phyloP scores from a whole-genome alignment of 2,329 filamentous ascomycete species.

The Aciculosporium take region DNA sequence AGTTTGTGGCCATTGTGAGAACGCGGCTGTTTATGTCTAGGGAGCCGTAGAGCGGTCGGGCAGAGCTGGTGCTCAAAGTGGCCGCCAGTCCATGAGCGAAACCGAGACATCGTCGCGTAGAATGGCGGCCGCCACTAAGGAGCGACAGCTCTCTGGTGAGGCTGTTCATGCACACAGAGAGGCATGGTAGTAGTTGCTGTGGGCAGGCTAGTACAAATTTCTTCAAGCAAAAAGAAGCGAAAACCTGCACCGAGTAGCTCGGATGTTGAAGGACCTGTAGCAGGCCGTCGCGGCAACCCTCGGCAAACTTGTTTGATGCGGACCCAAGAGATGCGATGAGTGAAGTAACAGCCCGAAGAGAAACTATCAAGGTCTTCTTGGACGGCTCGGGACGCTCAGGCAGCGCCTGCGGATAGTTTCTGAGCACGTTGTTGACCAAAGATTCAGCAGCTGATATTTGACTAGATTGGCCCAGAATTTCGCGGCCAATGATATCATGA shows the following conservation, averaged over 20 bases:
- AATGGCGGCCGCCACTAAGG: slow-evolving; percentile 60
- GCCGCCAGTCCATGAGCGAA: slow-evolving; percentile 87
- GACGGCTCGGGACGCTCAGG: slow-evolving; percentile 79
- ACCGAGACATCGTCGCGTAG: slow-evolving; percentile 70
- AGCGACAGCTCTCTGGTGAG: slow-evolving; percentile 73
- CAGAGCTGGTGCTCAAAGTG: slow-evolving; percentile 75
- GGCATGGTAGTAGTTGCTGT: slow-evolving; percentile 76
- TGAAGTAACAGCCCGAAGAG: slow-evolving; percentile 65
- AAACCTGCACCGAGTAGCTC: slow-evolving; percentile 90
- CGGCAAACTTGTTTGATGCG: slow-evolving; percentile 64
- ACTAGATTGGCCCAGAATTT: slow-evolving; percentile 77
- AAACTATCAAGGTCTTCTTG: slow-evolving; percentile 69
- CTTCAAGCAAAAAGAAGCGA: slow-evolving; percentile 74
- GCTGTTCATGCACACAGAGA: slow-evolving; percentile 95
- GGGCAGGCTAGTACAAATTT: slow-evolving; percentile 82
- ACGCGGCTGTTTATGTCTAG: slow-evolving; percentile 91
- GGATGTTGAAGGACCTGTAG: slow-evolving; percentile 86
- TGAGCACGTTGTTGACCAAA: slow-evolving; percentile 76
- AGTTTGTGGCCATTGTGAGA: slow-evolving; percentile 75
- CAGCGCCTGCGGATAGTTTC: slow-evolving; percentile 83
- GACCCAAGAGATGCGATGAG: slow-evolving; percentile 71
- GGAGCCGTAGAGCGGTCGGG: slow-evolving; percentile 83
- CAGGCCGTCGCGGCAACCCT: slow-evolving; percentile 71
- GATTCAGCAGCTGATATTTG: slow-evolving; percentile 70
- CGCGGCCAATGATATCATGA: slow-evolving; percentile 66